These are phyloP conservation scores for Penicillium vulpinum DNA, from an alignment of 2,329 filamentous ascomycete genomes.

Conservation along the genomic window DNA sequence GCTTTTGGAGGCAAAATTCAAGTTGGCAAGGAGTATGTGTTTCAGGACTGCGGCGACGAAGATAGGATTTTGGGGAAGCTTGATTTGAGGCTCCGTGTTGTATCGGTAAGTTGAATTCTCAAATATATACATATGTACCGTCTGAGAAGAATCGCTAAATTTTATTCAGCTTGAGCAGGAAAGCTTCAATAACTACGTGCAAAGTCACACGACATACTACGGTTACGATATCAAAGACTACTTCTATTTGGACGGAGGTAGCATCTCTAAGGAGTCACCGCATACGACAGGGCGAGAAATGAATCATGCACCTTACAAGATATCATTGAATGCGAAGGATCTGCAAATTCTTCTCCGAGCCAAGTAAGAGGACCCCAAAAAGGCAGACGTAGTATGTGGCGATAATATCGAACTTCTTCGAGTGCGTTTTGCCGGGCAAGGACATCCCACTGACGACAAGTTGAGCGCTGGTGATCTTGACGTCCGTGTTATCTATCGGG, in stretches of 20 bases:
- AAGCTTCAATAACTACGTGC: slow-evolving; percentile 11
- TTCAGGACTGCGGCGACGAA: slow-evolving; percentile 19
- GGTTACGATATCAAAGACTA: slow-evolving; percentile 15
- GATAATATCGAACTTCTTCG: slow-evolving; percentile 8
- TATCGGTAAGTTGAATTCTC: slow-evolving; percentile 14
- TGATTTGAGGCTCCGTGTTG: slow-evolving; percentile 14
- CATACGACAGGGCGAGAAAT: slow-evolving; percentile 5
- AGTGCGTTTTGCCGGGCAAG: slow-evolving; percentile 5
- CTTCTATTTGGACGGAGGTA: slow-evolving; percentile 3
- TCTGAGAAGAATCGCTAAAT: slow-evolving; percentile 4
- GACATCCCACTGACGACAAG: slow-evolving; percentile 5
- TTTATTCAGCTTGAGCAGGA: slow-evolving; percentile 15
- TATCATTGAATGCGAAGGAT: slow-evolving; percentile 8
- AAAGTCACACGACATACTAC: slow-evolving; percentile 15
- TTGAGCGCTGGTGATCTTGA: slow-evolving; percentile 3
- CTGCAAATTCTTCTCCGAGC: slow-evolving; percentile 6
- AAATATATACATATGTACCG: background rate
- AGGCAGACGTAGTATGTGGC: background rate
- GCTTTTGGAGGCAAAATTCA: slow-evolving; percentile 11
- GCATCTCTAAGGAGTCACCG: slow-evolving; percentile 3
- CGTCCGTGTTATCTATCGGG: slow-evolving; percentile 7
- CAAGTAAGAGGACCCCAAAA: slow-evolving; percentile 1
- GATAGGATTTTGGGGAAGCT: slow-evolving; percentile 14
- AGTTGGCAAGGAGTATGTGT: slow-evolving; percentile 16
- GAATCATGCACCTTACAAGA: slow-evolving; percentile 5